Evolutionary conservation across 140 eudicot species (phyloP), one percentile per base, ranked within the genome.

Genomic region (Erigeron philadelphicus): DNA sequence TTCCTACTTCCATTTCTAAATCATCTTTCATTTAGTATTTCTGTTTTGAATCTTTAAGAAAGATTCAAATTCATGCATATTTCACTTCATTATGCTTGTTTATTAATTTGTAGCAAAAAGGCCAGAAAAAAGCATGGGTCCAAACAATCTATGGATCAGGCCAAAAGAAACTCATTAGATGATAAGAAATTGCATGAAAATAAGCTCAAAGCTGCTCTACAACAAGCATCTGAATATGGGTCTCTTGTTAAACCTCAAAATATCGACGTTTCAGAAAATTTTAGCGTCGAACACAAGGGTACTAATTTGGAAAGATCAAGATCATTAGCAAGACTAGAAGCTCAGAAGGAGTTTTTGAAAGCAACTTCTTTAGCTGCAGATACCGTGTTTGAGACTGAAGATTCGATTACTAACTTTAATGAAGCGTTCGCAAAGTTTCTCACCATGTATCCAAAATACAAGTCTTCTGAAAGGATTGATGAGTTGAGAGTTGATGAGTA

Each of bases 281-380:
- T 70, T 1, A 72, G 84, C 54, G 79, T 78, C 67, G 96, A 85
- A 13, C 84, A 63, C 67, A 66, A 76, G 42, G 67, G 85, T 70
- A 21, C 25, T 21, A n/a, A n/a, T n/a, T 75, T 91, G 76, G 91
- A 88, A 47, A 77, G 98, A 66, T 91, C 98, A 17, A 71, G 96
- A 59, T 88, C 98, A 11, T 80, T 91, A 48, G 96, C 98, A 16
- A 80, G 98, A 73, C 74, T 91, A 7, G 80, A 82, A 70, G 98
- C 92, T 66, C 98, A 88, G 78, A 91, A 82, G 44, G 96, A 91
- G 47, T 91, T 91, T 72, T 84, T 91, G 45, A 80, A 80, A 77
- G 95, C 98, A 55, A 91, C 98, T 31, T 91, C 96, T 49, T 81
- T 91, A 58, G 98, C 95, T 67, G 98, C 96, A 5, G 96, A 88